A percentile compares a stretch with the other conserved stretches of the same genome.
Conservation (phyloP, 345 rosid species). For the Punica granatum region DNA sequence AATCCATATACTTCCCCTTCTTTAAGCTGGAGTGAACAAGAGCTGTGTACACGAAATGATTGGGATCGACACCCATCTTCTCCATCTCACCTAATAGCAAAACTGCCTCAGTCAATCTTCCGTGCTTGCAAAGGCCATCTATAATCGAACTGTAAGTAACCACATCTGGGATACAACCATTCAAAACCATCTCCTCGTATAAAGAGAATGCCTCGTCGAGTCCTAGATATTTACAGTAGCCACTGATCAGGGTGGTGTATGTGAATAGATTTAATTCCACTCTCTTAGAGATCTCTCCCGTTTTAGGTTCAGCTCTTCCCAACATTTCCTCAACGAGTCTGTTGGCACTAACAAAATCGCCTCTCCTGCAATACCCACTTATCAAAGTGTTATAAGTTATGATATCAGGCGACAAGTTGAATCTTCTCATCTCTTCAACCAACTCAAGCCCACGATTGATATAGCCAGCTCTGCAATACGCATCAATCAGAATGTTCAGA, state of each 20-base stretch:
- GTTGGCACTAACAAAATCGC: conserved; percentile 56
- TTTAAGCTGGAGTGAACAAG: conserved; percentile 66
- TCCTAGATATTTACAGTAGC: conserved; percentile 45
- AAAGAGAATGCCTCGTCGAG: conserved; percentile 52
- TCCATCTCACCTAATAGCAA: conserved; percentile 61
- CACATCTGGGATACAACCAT: conserved; percentile 60
- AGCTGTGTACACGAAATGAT: conserved; percentile 56
- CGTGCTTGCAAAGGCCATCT: conserved; percentile 61
- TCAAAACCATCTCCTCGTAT: conserved; percentile 50
- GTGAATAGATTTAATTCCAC: conserved; percentile 53
- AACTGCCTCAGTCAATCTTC: conserved; percentile 50
- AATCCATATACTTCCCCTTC: conserved; percentile 39
- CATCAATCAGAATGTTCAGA: conserved; percentile 50
- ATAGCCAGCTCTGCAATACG: conserved; percentile 35
- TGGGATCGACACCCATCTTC: conserved; percentile 55
- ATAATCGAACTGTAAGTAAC: conserved; percentile 71
- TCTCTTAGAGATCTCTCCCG: conserved; percentile 6
- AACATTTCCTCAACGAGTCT: conserved; percentile 43
- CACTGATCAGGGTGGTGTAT: conserved; percentile 59
- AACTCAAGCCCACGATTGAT: conserved; percentile 32
- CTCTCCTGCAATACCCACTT: conserved; percentile 44
- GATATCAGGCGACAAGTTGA: conserved; percentile 41
- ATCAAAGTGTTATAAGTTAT: conserved; percentile 57
- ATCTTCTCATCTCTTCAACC: conserved; percentile 36
- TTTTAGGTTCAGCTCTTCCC: conserved; percentile 9